Base-by-base conservation (phyloP, 2,329 filamentous ascomycete genomes). In the Didymella pomorum region DNA sequence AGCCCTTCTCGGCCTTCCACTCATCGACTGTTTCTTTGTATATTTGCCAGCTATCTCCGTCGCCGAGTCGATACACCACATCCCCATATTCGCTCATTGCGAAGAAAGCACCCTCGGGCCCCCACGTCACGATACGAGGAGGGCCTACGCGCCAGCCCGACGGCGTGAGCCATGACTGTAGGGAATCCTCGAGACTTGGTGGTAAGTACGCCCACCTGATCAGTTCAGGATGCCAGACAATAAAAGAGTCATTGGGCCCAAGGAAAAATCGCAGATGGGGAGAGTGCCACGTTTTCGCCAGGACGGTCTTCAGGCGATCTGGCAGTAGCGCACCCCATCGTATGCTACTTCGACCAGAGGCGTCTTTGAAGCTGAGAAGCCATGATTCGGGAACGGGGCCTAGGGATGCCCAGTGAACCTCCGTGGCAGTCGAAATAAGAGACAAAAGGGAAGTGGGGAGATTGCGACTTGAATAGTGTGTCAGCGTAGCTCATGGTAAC, bases 131-230 rank as follows among this genome's bases (percentile, higher is more conserved):
- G 16, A 73, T 68, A 4, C 72, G 57, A 2, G 74, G 74, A 1
- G 74, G 71, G 0, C 74, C 74, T 4, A 67, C 68, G n/a, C 68
- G 70, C 74, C 74, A 77, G 23, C 74, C 74, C 0, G 70, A 63
- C 10, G 74, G 74, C n/a, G 72, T 76, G 18, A 77, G 69, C 74
- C 74, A 77, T 5, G 66, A 66, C 47, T 77, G 74, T 4, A 77
- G 14, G 4, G 62, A 63, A 21, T 71, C 71, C 59, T 77, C 74
- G 1, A 77, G 62, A 12, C 46, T 60, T 1, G 35, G 7, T 0
- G 73, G 74, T 0, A 77, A 60, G 16, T 62, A 62, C 5, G 61
- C 61, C 74, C 74, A 77, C 14, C 74, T 71, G 11, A 76, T 70
- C 25, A 72, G 67, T 5, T 66, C 69, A 20, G 71, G 67, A 42